Evolutionary conservation across 805 yeast species (phyloP), one percentile per base, ranked within the genome.

Genomic region (Isabelozyma rhagii): DNA sequence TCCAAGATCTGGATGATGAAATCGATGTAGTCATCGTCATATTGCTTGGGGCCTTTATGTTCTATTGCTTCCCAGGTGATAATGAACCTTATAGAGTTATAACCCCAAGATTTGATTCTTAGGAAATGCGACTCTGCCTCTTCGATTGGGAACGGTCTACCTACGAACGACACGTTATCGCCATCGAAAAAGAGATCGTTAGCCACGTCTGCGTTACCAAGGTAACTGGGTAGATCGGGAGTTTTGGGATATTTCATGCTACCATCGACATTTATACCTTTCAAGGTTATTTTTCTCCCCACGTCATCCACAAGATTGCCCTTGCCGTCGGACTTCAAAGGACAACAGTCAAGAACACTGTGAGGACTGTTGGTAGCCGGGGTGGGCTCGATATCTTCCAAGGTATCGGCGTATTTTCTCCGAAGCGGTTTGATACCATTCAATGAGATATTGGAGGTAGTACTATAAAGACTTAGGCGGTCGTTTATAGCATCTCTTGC

Each of bases 61-160:
- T 92, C 97, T 8, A 92, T 60, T 0, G 97, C 93, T 64, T 92
- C 97, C 97, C 97, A 92, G 0, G 96, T 86, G 46, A 88, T 72
- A 15, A 90, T 71, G 62, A 84, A 87, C 49, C 97, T 70, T 17
- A 92, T 77, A 3, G 86, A 78, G 62, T 91, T 92, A 66, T 79
- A 89, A 1, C 97, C 97, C 81, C 92, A 80, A 6, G 83, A 73
- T 62, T 85, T 88, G 61, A 92, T 80, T 50, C 96, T 73, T 9
- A 65, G 70, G 41, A 92, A 71, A 63, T 92, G 97, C 39, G 59
- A 69, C 49, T 75, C 82, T 0, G 94, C 92, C 21, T 89, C 92
- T 2, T 76, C 82, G 10, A 91, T 58, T 0, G 92, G 85, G 59
- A 89, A 86, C 0, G 97, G 97, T 47, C 89, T 74, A 1, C 89